Conservation (phyloP, 1,139 yeast species). For the Saccharomyces hybrid region DNA sequence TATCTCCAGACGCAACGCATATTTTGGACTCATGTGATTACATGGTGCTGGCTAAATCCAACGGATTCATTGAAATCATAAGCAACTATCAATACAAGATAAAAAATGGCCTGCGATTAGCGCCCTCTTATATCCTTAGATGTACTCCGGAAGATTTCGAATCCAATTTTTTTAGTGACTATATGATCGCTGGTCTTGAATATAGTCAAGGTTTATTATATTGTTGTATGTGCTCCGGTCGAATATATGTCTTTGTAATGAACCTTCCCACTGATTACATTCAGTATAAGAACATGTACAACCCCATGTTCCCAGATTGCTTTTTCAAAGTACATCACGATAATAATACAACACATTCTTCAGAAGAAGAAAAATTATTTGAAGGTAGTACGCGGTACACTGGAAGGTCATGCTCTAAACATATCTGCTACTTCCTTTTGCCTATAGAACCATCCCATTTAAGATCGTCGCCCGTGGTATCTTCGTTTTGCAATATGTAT, state of each 20-base stretch:
- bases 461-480: background rate
- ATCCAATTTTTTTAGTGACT: constrained; percentile 9
- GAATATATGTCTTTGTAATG: constrained; percentile 19
- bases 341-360: background rate
- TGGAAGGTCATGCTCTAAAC: constrained; percentile 13
- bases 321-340: background rate
- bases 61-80: constrained; percentile 26
- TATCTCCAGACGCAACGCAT: background rate
- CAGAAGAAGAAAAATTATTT: background rate
- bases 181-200: constrained; percentile 20
- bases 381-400: constrained; percentile 8
- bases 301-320: background rate
- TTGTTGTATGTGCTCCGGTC: constrained; percentile 23
- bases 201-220: constrained; percentile 22
- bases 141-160: constrained; percentile 18
- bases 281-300: constrained; percentile 14
- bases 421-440: constrained; percentile 22
- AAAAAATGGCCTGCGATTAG: constrained; percentile 6
- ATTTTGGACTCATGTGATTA: constrained; percentile 15
- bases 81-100: constrained; percentile 19
- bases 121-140: constrained; percentile 17
- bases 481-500: constrained; percentile 4
- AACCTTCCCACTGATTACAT: constrained; percentile 23
- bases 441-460: constrained; percentile 16
- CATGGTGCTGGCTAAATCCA: constrained; percentile 22